A percentile compares a stretch with the other conserved stretches of the same genome.
Evolutionary conservation across 805 yeast species (phyloP).

Genomic region (Suhomyces xylopsoci): DNA sequence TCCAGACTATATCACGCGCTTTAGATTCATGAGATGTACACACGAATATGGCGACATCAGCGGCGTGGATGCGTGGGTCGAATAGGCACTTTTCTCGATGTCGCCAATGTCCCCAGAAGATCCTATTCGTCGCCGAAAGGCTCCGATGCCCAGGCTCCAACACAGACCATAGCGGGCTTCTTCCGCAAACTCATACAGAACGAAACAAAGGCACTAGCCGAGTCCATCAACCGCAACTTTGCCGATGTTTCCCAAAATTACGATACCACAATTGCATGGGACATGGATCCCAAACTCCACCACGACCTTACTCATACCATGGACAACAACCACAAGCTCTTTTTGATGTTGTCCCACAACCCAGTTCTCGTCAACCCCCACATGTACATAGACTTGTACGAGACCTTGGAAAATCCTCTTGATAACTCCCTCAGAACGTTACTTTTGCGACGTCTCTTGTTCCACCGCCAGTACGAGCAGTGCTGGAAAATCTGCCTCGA

Average conservation of each 20-base stretch:
- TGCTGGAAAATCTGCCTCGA: conserved; percentile 30
- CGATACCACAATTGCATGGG: neutral
- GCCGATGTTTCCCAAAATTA: neutral
- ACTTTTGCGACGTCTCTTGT: conserved; percentile 26
- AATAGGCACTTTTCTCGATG: neutral
- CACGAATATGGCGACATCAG: conserved; percentile 1
- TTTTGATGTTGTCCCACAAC: conserved; percentile 27
- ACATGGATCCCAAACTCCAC: conserved; percentile 12
- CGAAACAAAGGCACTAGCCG: conserved; percentile 9
- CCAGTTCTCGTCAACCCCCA: conserved; percentile 32
- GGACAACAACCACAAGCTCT: conserved; percentile 29
- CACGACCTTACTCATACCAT: conserved; percentile 19
- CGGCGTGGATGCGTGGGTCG: neutral
- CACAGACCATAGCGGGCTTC: conserved; percentile 4
- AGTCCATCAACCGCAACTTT: conserved; percentile 8
- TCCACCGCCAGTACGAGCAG: conserved; percentile 26
- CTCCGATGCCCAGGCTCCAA: neutral
- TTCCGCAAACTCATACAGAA: conserved; percentile 8
- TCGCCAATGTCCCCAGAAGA: neutral
- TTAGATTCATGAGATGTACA: neutral
- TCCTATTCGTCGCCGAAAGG: neutral
- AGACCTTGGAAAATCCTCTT: conserved; percentile 14
- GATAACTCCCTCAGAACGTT: conserved; percentile 19
- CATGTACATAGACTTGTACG: conserved; percentile 20
- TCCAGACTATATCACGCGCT: too few species aligned